Base-by-base conservation (phyloP, 495 filamentous ascomycete genomes). In the Massariosphaeria phaeospora region DNA sequence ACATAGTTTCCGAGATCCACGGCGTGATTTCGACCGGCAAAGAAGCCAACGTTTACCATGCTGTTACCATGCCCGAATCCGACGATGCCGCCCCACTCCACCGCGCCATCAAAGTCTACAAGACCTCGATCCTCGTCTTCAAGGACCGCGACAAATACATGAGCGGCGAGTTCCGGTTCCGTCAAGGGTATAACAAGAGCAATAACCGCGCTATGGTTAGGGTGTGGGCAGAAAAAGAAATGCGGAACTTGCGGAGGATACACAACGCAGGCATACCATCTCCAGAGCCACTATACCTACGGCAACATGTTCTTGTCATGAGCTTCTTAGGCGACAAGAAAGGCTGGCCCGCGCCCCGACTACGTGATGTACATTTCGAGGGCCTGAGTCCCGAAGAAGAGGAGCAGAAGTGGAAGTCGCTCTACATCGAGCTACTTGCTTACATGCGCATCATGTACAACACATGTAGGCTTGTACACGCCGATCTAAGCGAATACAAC, bases 221-320 rank as follows among this genome's bases (percentile, higher is more conserved):
- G 69, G 71, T 95, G 36, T 98, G 93, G 93, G 93, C 94, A 3
- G 91, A 96, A 72, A 98, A 98, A 72, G 93, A 98, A 69, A 93
- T 95, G 77, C 80, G 93, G 41, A 97, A 98, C 71, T 65, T 98
- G 52, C 85, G 87, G 55, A 79, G 94, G 43, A 81, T 98, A 18
- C 73, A 89, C 64, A 69, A 77, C 3, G 85, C 93, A 17, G 89
- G 88, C 0, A 93, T 98, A 39, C 85, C 89, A 13, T 93, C 85
- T 57, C 93, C 93, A 0, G 88, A 96, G 64, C 91, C 93, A 0
- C 73, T 97, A 27, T 81, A 85, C 61, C 83, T 97, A 21, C 87
- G 89, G 53, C 76, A 88, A 2, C 88, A 97, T 61, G 93, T 98
- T 4, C 75, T 98, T 0, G 86, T 91, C 12, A 98, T 98, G 94